phyloP scores from a whole-genome alignment of 345 rosid species.

The Toxicodendron radicans region DNA sequence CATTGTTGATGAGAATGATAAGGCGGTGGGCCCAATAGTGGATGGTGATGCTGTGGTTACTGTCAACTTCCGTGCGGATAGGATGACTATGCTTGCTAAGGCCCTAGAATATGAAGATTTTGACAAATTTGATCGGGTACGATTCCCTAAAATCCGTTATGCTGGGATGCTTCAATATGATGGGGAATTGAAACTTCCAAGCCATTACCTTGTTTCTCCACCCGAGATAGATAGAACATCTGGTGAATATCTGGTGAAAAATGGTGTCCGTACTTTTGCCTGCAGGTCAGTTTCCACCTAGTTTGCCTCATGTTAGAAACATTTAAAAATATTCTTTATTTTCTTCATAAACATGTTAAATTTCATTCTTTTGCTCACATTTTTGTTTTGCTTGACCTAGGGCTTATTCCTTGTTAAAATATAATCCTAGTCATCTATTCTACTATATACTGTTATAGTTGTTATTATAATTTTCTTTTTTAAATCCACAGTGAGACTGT shows the following conservation, averaged over 20 bases:
- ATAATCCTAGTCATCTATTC: neutral
- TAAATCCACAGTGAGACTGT: slow-evolving; percentile 73
- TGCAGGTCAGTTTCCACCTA: slow-evolving; percentile 62
- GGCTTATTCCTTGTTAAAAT: neutral
- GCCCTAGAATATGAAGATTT: slow-evolving; percentile 87
- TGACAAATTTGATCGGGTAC: slow-evolving; percentile 90
- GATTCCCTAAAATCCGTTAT: slow-evolving; percentile 80
- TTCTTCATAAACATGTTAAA: too few species aligned
- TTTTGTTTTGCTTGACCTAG: neutral
- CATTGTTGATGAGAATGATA: slow-evolving; percentile 69
- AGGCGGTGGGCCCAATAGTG: slow-evolving; percentile 82
- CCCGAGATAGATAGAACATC: slow-evolving; percentile 97
- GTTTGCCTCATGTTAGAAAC: neutral
- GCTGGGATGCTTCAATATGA: slow-evolving; percentile 99
- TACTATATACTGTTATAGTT: neutral
- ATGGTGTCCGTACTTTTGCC: slow-evolving; percentile 83
- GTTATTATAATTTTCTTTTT: slow-evolving; percentile 6
- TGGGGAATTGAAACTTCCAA: slow-evolving; percentile 92
- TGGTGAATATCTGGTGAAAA: slow-evolving; percentile 87
- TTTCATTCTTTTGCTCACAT: neutral
- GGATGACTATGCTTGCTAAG: slow-evolving; percentile 95
- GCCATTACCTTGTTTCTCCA: slow-evolving; percentile 86
- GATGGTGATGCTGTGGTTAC: slow-evolving; percentile 99
- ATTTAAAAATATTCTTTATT: neutral
- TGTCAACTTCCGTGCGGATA: slow-evolving; percentile 91